Base-by-base conservation (phyloP, 2,329 filamentous ascomycete genomes). In the Paraphaeosphaeria sporulosa region DNA sequence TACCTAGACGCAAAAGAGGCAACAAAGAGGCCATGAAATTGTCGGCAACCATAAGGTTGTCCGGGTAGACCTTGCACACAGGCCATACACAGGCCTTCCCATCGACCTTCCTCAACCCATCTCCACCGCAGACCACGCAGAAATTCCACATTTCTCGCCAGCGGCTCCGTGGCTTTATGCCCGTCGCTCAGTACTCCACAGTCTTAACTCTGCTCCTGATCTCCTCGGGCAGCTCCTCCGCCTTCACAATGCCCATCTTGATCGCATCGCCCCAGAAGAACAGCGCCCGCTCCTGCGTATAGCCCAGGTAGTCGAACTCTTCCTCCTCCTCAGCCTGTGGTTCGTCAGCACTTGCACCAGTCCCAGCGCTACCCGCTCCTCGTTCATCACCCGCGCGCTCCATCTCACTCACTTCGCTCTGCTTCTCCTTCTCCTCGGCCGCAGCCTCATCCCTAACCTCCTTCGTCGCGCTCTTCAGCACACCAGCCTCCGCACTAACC, bases 191-290 rank as follows among this genome's bases (percentile, higher is more conserved):
- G 67, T 88, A 89, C 48, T 90, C 85, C 25, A 95, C 85, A 63
- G 86, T 79, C 83, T 94, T 96, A 61, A 96, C 73, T 72, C 84
- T 85, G 53, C 79, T 75, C 66, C 84, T 81, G 71, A 96, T 71
- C n/a, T 83, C 82, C 65, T 86, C 84, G 0, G 93, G 93, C 65
- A 99, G 79, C 25, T 97, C 93, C 67, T 94, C 90, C 62, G 83
- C 77, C 74, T 85, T 87, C 42, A 95, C 83, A 42, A 99, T 79
- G 0, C 93, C 93, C 78, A 96, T 78, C 57, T 85, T 81, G 58
- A 98, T 81, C 55, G 93, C 89, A 80, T 99, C 95, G 1, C 93
- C 94, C 91, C 94, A 96, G 80, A 99, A 95, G 79, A 97, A 95
- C 80, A 95, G 84, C 0, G 93, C 94, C 15, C 95, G 85, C 66